Evolutionary conservation across 2,329 filamentous ascomycete genomes (phyloP).

Genomic region (Aspergillus hiratsukae): DNA sequence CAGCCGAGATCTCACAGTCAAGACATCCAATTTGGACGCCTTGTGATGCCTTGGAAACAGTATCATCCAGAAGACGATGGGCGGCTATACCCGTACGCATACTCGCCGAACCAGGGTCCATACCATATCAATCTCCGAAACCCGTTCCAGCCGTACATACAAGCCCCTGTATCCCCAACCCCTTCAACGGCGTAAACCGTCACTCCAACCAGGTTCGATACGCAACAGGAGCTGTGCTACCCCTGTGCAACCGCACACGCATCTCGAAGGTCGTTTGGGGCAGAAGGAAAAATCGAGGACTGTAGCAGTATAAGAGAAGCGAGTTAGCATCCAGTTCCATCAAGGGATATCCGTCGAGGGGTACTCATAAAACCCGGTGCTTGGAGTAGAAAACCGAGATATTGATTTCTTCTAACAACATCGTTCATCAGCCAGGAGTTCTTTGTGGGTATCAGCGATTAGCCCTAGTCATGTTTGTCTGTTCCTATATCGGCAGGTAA

Average conservation of each 20-base stretch:
- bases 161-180: background rate
- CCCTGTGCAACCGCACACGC: background rate
- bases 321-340: background rate
- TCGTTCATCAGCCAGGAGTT: no score
- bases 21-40: no score
- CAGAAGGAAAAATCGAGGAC: background rate
- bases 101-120: background rate
- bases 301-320: background rate
- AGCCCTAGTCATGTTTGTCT: no score
- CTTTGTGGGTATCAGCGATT: no score
- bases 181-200: background rate
- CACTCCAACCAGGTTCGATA: background rate
- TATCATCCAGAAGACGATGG: background rate
- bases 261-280: background rate
- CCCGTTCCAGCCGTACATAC: background rate
- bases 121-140: no score
- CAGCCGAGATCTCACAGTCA: no score
- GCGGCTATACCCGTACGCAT: background rate
- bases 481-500: no score
- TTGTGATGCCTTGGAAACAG: no score
- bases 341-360: background rate
- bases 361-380: background rate
- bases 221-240: background rate
- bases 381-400: constrained; percentile 1
- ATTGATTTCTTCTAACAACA: background rate